A percentile compares a stretch with the other conserved stretches of the same genome.
Evolutionary conservation across 495 filamentous ascomycete genomes (phyloP).

Genomic region (Rhypophila decipiens): DNA sequence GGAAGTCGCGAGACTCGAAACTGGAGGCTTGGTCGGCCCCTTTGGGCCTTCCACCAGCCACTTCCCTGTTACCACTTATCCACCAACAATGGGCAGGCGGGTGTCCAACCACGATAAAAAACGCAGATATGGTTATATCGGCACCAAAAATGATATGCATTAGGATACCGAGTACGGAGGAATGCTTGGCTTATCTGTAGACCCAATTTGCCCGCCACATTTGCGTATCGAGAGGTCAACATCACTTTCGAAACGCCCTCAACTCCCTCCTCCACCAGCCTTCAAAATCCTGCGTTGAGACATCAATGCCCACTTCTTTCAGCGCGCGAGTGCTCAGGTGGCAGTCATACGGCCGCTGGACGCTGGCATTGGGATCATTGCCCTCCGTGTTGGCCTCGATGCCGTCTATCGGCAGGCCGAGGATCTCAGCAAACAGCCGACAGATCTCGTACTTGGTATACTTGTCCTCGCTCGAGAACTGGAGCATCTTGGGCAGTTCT

Average conservation of each 20-base stretch:
- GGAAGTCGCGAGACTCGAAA: too few species aligned
- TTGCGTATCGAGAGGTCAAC: too few species aligned
- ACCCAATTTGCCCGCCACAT: too few species aligned
- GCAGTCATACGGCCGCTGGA: conserved; percentile 82
- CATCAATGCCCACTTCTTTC: conserved; percentile 69
- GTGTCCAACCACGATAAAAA: too few species aligned
- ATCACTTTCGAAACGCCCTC: conserved; percentile 41
- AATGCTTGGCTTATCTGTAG: too few species aligned
- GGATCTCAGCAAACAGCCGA: conserved; percentile 69
- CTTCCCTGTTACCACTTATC: too few species aligned
- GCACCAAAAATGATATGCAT: too few species aligned
- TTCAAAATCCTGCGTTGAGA: conserved; percentile 67
- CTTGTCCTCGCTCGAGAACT: conserved; percentile 82
- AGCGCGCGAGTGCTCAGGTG: conserved; percentile 75
- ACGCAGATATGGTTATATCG: too few species aligned
- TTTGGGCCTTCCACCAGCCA: too few species aligned
- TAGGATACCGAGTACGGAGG: too few species aligned
- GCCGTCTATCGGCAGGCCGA: conserved; percentile 65
- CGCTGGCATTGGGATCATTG: conserved; percentile 66
- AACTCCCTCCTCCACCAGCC: conserved; percentile 69
- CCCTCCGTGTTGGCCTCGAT: conserved; percentile 68
- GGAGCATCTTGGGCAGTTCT: conserved; percentile 62
- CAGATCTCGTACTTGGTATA: conserved; percentile 93
- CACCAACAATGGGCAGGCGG: too few species aligned
- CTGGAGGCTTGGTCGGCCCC: too few species aligned